Conservation (phyloP, 2,329 filamentous ascomycete species). For the Diaporthe ampelina region DNA sequence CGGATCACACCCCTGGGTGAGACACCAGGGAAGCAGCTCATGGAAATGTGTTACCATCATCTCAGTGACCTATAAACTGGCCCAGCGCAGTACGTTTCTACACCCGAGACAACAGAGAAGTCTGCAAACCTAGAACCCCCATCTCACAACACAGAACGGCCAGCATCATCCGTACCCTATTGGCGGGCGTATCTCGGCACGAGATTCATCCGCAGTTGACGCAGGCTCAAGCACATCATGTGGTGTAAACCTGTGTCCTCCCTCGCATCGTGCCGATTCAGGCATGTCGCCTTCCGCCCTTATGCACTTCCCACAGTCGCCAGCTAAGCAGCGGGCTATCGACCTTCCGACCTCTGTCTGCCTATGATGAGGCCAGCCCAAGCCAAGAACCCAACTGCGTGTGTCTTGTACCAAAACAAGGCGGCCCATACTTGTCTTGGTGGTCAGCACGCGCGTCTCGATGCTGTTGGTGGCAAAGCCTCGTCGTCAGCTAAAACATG, state of each 20-base stretch:
- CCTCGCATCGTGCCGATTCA: neutral
- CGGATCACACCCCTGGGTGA: neutral
- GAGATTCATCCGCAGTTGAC: constrained; percentile 4
- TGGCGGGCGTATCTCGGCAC: neutral
- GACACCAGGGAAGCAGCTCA: neutral
- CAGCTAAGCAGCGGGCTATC: neutral
- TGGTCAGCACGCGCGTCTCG: constrained; percentile 30
- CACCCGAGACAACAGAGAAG: neutral
- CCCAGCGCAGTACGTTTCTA: neutral
- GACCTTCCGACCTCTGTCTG: neutral
- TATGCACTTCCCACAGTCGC: neutral
- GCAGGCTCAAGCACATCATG: neutral
- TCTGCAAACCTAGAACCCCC: neutral
- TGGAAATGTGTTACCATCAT: neutral
- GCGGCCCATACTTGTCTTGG: neutral
- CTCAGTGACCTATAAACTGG: neutral
- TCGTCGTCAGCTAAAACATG: constrained; percentile 20
- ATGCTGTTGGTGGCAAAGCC: constrained; percentile 19
- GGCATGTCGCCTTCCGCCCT: neutral
- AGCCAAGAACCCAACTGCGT: constrained; percentile 10
- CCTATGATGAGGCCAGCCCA: neutral
- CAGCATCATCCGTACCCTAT: too few species aligned
- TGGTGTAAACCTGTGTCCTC: neutral
- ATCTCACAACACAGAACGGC: too few species aligned
- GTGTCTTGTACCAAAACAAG: neutral